These are phyloP conservation scores for Apodospora peruviana DNA, from an alignment of 495 filamentous ascomycete genomes.

Conservation along the genomic window DNA sequence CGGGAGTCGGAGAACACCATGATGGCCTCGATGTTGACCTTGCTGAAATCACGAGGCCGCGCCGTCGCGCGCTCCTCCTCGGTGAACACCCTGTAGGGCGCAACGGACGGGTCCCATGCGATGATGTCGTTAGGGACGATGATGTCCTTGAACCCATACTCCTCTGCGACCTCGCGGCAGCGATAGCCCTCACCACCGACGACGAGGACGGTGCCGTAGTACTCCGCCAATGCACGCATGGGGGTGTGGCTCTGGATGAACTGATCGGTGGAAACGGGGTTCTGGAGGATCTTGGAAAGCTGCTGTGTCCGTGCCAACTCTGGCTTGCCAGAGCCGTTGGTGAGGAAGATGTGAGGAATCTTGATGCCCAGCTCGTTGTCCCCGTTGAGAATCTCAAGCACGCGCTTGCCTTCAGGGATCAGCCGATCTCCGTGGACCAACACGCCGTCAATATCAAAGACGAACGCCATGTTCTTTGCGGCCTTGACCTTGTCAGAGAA, in stretches of 20 bases:
- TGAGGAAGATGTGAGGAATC: constrained; percentile 67
- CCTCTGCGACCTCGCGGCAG: constrained; percentile 60
- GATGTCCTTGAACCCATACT: constrained; percentile 62
- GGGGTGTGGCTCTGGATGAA: constrained; percentile 66
- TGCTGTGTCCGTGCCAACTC: constrained; percentile 53
- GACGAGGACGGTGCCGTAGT: constrained; percentile 60
- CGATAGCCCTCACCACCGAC: constrained; percentile 62
- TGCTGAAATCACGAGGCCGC: constrained; percentile 56
- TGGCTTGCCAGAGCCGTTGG: constrained; percentile 61
- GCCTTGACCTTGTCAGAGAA: constrained; percentile 58
- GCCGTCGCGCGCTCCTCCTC: constrained; percentile 53
- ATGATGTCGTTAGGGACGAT: constrained; percentile 63
- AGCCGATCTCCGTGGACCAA: constrained; percentile 59
- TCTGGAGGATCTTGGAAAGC: constrained; percentile 52
- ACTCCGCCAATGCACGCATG: constrained; percentile 61
- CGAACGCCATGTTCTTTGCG: constrained; percentile 64
- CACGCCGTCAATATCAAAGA: constrained; percentile 64
- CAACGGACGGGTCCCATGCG: constrained; percentile 55
- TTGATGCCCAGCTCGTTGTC: constrained; percentile 65
- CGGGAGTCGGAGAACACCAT: constrained; percentile 78
- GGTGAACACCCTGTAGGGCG: constrained; percentile 59
- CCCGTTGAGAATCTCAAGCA: constrained; percentile 60
- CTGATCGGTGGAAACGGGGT: constrained; percentile 55
- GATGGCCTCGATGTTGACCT: constrained; percentile 74
- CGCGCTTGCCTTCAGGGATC: constrained; percentile 54